phyloP scores from a whole-genome alignment of 805 yeast species.

The Nakazawaea ernobii region DNA sequence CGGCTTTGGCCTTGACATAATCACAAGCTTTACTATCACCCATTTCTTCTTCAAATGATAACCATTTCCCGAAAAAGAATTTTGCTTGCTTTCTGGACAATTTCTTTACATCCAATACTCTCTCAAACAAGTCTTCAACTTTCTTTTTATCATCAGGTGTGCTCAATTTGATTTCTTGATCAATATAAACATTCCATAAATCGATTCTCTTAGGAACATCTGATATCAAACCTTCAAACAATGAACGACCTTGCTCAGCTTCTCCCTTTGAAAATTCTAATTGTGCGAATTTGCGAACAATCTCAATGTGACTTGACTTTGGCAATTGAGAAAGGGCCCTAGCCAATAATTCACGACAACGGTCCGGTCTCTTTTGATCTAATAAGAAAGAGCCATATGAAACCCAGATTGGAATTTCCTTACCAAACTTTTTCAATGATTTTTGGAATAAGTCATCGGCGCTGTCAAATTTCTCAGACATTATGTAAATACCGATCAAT shows the following conservation, averaged over 20 bases:
- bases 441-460: constrained; percentile 65
- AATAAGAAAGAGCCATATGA: constrained; percentile 73
- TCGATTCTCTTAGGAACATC: constrained; percentile 91
- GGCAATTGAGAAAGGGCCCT: constrained; percentile 68
- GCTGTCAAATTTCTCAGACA: constrained; percentile 64
- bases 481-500: constrained; percentile 65
- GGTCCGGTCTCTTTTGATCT: constrained; percentile 49
- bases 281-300: constrained; percentile 84
- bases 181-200: constrained; percentile 92
- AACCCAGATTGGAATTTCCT: constrained; percentile 70
- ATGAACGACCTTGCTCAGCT: constrained; percentile 88
- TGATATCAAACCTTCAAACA: constrained; percentile 85
- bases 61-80: constrained; percentile 92
- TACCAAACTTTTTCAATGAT: constrained; percentile 78
- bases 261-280: constrained; percentile 85
- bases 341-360: constrained; percentile 69
- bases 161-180: constrained; percentile 60
- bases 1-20: constrained; percentile 87
- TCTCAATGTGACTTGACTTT: constrained; percentile 68
- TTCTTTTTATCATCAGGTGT: constrained; percentile 60
- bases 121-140: constrained; percentile 76
- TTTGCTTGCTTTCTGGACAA: constrained; percentile 85
- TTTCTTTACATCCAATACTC: constrained; percentile 59
- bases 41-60: constrained; percentile 64
- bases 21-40: constrained; percentile 69